Evolutionary conservation across 352 stramenopile genomes (phyloP).

Genomic region (Phytopythium litorale): DNA sequence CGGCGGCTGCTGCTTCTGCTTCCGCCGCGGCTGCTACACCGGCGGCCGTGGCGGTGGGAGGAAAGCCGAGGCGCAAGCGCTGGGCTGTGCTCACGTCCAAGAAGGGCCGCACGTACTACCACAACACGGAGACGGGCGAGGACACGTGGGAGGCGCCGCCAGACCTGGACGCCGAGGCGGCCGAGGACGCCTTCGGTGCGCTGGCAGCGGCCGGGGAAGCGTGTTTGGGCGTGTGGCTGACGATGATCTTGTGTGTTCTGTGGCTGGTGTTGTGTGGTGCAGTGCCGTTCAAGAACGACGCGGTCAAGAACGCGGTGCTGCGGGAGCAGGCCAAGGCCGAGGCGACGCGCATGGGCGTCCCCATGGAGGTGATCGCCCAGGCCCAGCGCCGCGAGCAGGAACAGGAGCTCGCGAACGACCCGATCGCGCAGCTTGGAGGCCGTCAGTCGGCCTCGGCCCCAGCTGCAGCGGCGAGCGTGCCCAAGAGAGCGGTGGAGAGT

Average conservation of each 20-base stretch:
- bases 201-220: neutral
- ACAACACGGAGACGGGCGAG: conserved; percentile 80
- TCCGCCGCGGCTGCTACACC: neutral
- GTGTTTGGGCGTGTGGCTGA: too few species aligned
- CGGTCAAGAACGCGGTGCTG: conserved; percentile 75
- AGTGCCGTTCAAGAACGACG: conserved; percentile 85
- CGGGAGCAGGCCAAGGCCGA: conserved; percentile 74
- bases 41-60: neutral
- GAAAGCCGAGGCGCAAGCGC: conserved; percentile 34
- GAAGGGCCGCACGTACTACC: conserved; percentile 69
- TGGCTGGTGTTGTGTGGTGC: neutral
- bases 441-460: neutral
- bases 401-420: conserved; percentile 26
- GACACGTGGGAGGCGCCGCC: conserved; percentile 70
- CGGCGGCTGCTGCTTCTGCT: neutral
- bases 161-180: conserved; percentile 60
- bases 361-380: conserved; percentile 47
- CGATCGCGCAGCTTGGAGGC: conserved; percentile 21
- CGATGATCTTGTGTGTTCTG: conserved; percentile 10
- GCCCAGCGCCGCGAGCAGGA: conserved; percentile 36
- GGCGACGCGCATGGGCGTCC: conserved; percentile 62
- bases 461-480: neutral
- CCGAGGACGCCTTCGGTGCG: conserved; percentile 56
- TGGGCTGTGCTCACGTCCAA: conserved; percentile 68
- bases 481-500: neutral